These are phyloP conservation scores for Cladosporium cucumerinum DNA, from an alignment of 2,329 filamentous ascomycete genomes.

Conservation along the genomic window DNA sequence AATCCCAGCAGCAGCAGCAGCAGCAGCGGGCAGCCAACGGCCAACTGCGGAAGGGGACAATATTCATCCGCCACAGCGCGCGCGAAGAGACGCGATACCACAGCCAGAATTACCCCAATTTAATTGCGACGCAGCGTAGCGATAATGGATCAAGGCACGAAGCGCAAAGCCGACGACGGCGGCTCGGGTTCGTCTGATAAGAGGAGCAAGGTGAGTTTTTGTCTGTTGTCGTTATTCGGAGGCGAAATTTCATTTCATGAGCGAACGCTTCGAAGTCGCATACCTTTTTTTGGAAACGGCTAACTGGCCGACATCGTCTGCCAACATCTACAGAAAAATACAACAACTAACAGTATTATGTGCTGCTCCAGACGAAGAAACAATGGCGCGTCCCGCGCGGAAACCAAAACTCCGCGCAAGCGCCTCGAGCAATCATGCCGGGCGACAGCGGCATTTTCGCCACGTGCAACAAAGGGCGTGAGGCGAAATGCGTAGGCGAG, in stretches of 20 bases:
- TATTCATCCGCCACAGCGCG: not conserved
- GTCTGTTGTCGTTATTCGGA: not conserved
- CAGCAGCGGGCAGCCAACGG: not conserved
- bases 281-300: not conserved
- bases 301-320: not conserved
- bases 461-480: constrained; percentile 70
- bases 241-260: not conserved
- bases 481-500: constrained; percentile 66
- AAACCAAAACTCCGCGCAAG: constrained; percentile 24
- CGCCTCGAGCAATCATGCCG: constrained; percentile 51
- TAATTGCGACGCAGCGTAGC: not conserved
- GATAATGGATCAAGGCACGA: constrained; percentile 26
- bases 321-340: not conserved
- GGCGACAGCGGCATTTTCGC: constrained; percentile 75
- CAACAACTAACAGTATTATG: constrained; percentile 16
- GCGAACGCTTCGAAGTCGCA: not conserved
- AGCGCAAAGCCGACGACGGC: constrained; percentile 38
- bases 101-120: not conserved
- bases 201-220: constrained; percentile 36
- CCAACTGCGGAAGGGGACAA: not conserved
- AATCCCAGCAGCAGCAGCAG: not conserved
- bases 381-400: constrained; percentile 41
- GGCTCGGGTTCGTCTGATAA: constrained; percentile 32
- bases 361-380: constrained; percentile 39
- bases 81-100: not conserved